Evolutionary conservation across 2,329 filamentous ascomycete species (phyloP).

Genomic region (Orbilia oligospora): DNA sequence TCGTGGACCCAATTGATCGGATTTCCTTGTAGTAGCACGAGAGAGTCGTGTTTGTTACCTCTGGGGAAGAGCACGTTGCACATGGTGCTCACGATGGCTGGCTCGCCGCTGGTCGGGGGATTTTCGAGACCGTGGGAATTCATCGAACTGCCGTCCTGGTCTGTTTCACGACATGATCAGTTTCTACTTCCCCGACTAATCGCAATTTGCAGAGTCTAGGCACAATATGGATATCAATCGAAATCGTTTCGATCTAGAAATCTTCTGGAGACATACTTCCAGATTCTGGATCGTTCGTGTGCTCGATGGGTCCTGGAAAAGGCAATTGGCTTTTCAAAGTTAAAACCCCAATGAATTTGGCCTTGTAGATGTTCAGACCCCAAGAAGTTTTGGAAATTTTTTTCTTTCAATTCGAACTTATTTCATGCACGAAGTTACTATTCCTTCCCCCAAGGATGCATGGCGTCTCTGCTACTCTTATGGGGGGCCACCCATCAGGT

Average conservation of each 20-base stretch:
- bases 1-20: slow-evolving; percentile 60
- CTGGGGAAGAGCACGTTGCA: slow-evolving; percentile 37
- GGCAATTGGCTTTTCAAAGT: slow-evolving; percentile 43
- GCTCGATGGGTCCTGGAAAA: slow-evolving; percentile 3
- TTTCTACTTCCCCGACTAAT: slow-evolving; percentile 56
- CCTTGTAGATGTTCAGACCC: slow-evolving; percentile 28
- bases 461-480: slow-evolving; percentile 42
- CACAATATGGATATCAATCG: slow-evolving; percentile 33
- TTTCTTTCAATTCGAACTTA: slow-evolving; percentile 16
- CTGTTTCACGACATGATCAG: slow-evolving; percentile 49
- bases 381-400: slow-evolving; percentile 33
- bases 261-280: slow-evolving; percentile 23
- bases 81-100: slow-evolving; percentile 9
- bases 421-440: slow-evolving; percentile 52
- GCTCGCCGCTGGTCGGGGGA: slow-evolving; percentile 26
- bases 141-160: slow-evolving; percentile 42
- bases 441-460: slow-evolving; percentile 54
- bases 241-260: slow-evolving; percentile 1
- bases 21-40: slow-evolving; percentile 38
- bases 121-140: slow-evolving; percentile 38
- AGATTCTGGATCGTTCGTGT: neutral
- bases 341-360: slow-evolving; percentile 28
- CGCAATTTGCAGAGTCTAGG: slow-evolving; percentile 43
- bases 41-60: slow-evolving; percentile 26
- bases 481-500: slow-evolving; percentile 49